Evolutionary conservation across 768 basidiomycete genomes (phyloP), one percentile per base, ranked within the genome.

Genomic region (Rhizopogon sp.): DNA sequence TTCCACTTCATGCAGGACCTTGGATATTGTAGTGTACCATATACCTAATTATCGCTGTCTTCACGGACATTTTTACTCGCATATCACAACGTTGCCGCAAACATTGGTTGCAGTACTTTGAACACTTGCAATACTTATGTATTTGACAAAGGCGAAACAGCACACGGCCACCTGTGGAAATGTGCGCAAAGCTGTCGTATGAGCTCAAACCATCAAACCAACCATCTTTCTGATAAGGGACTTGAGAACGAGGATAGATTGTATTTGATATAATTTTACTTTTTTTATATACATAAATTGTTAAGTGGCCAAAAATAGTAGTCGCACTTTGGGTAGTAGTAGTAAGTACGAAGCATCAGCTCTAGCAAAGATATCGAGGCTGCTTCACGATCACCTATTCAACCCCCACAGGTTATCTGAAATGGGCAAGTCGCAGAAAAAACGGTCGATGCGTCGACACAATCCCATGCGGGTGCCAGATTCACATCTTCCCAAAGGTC

Each of bases 351-450:
- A n/a, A 7, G 17, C 22, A n/a, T n/a, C 45, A 2, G 11, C 35
- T 35, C 35, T 37, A 33, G 8, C 10, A 3, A 25, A 33, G 31
- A 11, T 33, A 39, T 55, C 39, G 9, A n/a, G 16, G 6, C 49
- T 43, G 44, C 31, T 33, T 25, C 46, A 52, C 40, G 20, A 14
- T 53, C 31, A 9, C 39, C n/a, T 16, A 39, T 22, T 16, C 54
- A 51, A 42, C 20, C 5, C 10, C 44, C 37, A 20, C 54, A 3
- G 29, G 7, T 9, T 33, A 10, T 33, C 8, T 33, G 31, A 5
- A 55, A 98, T 98, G 94, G 94, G 93, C 62, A 97, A 96, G 72
- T 84, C 90, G 40, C 93, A 95, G 67, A 96, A 95, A 74, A 92
- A 93, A 67, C 80, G 82, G 55, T 66, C 80, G 8, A 85, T 85